These are phyloP conservation scores for Sclerotinia nivalis DNA, from an alignment of 2,329 filamentous ascomycete genomes.

Conservation along the genomic window DNA sequence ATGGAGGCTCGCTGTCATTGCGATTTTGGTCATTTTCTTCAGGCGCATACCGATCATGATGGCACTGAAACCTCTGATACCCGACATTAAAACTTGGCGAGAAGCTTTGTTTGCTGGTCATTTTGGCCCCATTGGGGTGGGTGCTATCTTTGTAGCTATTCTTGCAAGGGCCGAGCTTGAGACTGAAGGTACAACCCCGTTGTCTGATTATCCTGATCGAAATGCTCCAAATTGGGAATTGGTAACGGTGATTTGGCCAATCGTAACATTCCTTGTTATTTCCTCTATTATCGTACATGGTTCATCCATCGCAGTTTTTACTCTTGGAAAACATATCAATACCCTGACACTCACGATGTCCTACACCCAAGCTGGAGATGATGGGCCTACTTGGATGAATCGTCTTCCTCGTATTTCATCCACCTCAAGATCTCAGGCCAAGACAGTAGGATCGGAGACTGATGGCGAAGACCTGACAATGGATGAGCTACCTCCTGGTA, in stretches of 20 bases:
- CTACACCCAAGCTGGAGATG: conserved; percentile 86
- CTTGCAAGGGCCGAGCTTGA: conserved; percentile 91
- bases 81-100: conserved; percentile 96
- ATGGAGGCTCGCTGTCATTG: conserved; percentile 91
- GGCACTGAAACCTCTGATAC: conserved; percentile 84
- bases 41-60: conserved; percentile 95
- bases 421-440: conserved; percentile 76
- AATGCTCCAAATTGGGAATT: conserved; percentile 61
- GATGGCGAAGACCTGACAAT: conserved; percentile 66
- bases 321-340: conserved; percentile 96
- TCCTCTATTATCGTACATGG: conserved; percentile 94
- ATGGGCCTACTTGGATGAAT: conserved; percentile 93
- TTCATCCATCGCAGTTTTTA: conserved; percentile 97
- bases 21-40: conserved; percentile 93
- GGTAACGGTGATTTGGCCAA: conserved; percentile 89
- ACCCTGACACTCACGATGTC: conserved; percentile 94
- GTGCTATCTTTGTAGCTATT: conserved; percentile 93
- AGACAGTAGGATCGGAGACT: conserved; percentile 75
- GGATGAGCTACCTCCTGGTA: conserved; percentile 65
- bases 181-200: conserved; percentile 68
- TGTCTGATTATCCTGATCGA: conserved; percentile 59
- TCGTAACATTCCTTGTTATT: conserved; percentile 91
- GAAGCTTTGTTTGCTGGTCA: conserved; percentile 96
- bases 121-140: conserved; percentile 96
- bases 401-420: conserved; percentile 72